Conservation (phyloP, 2,329 filamentous ascomycete genomes). For the Fusarium lyarnte region DNA sequence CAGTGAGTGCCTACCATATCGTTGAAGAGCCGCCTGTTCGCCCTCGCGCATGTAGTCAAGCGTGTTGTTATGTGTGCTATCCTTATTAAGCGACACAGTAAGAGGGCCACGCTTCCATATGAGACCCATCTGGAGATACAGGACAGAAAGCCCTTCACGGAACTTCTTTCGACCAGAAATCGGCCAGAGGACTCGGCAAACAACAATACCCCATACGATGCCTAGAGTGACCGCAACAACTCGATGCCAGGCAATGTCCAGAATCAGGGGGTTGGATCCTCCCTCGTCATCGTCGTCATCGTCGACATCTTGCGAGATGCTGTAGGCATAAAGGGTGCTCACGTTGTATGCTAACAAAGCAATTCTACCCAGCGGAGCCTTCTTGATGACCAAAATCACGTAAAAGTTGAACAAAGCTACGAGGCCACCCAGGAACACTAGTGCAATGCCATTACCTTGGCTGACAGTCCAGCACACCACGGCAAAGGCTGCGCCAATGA, state of each 20-base stretch:
- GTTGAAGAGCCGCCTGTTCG: constrained; percentile 87
- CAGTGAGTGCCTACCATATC: constrained; percentile 62
- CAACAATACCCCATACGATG: constrained; percentile 89
- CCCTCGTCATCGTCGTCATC: constrained; percentile 90
- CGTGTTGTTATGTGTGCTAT: constrained; percentile 60
- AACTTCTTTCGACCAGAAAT: constrained; percentile 90
- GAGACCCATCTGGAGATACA: constrained; percentile 93
- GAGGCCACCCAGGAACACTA: constrained; percentile 84
- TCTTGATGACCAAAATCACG: constrained; percentile 84
- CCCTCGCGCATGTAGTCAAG: constrained; percentile 84
- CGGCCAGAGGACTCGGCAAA: constrained; percentile 92
- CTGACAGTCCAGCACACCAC: constrained; percentile 81
- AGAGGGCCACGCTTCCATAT: constrained; percentile 96
- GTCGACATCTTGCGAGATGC: constrained; percentile 80
- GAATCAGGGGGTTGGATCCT: constrained; percentile 82
- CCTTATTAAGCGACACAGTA: constrained; percentile 72
- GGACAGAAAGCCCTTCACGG: constrained; percentile 86
- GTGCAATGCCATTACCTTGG: constrained; percentile 74
- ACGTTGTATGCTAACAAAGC: constrained; percentile 97
- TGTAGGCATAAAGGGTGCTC: constrained; percentile 93
- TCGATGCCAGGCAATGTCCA: constrained; percentile 87
- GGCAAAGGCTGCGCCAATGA: constrained; percentile 80
- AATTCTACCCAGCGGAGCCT: constrained; percentile 91
- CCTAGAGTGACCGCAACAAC: constrained; percentile 87
- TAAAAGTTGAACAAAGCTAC: constrained; percentile 88